Base-by-base conservation (phyloP, 2,329 filamentous ascomycete genomes). In the Scolecobasidium constrictum region DNA sequence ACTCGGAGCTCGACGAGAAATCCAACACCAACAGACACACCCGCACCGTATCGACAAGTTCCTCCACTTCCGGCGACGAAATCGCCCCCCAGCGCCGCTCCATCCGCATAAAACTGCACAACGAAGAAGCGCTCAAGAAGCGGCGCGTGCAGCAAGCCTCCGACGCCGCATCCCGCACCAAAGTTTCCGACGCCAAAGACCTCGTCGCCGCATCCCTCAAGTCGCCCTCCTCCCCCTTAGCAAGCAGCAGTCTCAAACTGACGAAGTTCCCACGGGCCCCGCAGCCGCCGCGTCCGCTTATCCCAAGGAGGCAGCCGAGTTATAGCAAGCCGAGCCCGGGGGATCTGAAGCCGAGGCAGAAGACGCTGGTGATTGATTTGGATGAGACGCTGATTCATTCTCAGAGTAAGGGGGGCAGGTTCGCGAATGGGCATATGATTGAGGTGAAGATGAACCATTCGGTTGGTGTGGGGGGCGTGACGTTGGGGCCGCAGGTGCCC, bases 341-440 rank as follows among this genome's bases (percentile, higher is more conserved):
- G 9, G 21, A 26, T 26, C 18, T 36, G 9, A 42, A 42, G 36
- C 13, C 15, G 15, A 26, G 20, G 47, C 83, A 92, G 56, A 98
- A 98, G 70, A 98, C 92, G 1, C 66, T 98, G 46, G 88, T 98
- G 49, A 72, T 98, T 41, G 92, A 98, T 60, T 76, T 98, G 15
- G 92, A 98, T 62, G 92, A 98, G 64, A 98, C 92, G 0, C 67
- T 98, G 51, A 98, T 98, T 52, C 92, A 98, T 70, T 95, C 87
- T 62, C 87, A 96, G 74, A 88, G 90, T 47, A 95, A 95, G 60
- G 92, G 92, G 21, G 88, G 90, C 42, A 78, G 90, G 46, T 94
- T 94, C 81, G 90, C 86, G 54, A 90, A 86, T 16, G 92, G 92
- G 15, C 92, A 98, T 64, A 98, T 98, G 92, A 88, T 98, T 41